These are phyloP conservation scores for Hepatocystis sp. DNA, from an alignment of 169 alveolate genomes.

Conservation along the genomic window DNA sequence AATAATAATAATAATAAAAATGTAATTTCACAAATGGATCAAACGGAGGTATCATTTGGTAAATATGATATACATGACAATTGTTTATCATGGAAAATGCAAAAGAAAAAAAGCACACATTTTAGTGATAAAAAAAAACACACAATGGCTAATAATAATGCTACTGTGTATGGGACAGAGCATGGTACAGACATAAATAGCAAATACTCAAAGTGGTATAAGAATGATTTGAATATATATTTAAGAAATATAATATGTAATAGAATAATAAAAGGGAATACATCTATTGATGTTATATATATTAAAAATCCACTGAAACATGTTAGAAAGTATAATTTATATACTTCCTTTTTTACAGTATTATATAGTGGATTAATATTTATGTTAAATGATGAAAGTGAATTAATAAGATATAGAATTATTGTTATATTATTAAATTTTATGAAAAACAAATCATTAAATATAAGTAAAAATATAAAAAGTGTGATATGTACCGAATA, in stretches of 20 bases:
- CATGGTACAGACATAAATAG: background rate
- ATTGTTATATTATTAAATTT: constrained; percentile 27
- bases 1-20: background rate
- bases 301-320: constrained; percentile 59
- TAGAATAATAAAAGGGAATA: constrained; percentile 30
- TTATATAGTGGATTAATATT: constrained; percentile 60
- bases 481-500: constrained; percentile 32
- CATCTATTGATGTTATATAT: constrained; percentile 52
- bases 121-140: background rate
- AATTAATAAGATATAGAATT: constrained; percentile 39
- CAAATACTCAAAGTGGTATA: constrained; percentile 61
- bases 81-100: too few relatives aligned
- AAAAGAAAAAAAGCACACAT: too few relatives aligned
- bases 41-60: too few relatives aligned
- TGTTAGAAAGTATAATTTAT: constrained; percentile 59
- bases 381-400: constrained; percentile 74
- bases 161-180: background rate
- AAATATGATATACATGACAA: too few relatives aligned
- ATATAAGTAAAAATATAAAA: constrained; percentile 28
- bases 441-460: constrained; percentile 44
- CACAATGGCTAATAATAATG: background rate
- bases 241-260: constrained; percentile 24
- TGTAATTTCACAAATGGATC: too few relatives aligned
- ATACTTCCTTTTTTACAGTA: constrained; percentile 56
- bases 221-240: constrained; percentile 1